phyloP scores from a whole-genome alignment of 139 green algal species.

The Mychonastes homosphaera region DNA sequence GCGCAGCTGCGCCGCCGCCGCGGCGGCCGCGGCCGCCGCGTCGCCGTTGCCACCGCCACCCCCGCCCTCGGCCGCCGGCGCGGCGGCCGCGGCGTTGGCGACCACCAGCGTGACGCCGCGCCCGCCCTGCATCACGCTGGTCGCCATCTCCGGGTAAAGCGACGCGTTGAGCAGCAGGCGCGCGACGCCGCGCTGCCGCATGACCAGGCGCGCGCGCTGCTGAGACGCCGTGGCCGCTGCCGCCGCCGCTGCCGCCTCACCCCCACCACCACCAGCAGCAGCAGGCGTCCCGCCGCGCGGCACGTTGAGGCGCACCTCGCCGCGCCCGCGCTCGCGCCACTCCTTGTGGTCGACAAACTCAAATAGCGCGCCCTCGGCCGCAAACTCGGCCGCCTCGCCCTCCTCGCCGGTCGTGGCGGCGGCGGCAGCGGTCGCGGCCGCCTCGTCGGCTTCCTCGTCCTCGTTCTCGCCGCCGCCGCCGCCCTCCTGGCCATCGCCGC shows the following conservation, averaged over 20 bases:
- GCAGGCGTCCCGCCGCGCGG: slow-evolving; percentile 13
- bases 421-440: too few species aligned
- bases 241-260: not conserved
- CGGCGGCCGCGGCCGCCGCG: not conserved
- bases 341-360: slow-evolving; percentile 57
- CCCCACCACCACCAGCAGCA: slow-evolving; percentile 1
- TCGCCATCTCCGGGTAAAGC: slow-evolving; percentile 63
- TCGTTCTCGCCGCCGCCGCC: slow-evolving; percentile 15
- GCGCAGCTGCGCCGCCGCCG: not conserved
- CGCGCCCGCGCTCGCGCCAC: slow-evolving; percentile 79
- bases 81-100: slow-evolving; percentile 44
- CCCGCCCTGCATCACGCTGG: slow-evolving; percentile 60
- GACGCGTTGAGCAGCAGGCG: slow-evolving; percentile 84
- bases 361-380: slow-evolving; percentile 63
- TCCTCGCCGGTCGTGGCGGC: slow-evolving; percentile 79
- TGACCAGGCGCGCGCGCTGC: slow-evolving; percentile 66
- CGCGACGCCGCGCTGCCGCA: slow-evolving; percentile 76
- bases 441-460: slow-evolving; percentile 25
- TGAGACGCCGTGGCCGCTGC: not conserved
- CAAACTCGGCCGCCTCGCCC: slow-evolving; percentile 46
- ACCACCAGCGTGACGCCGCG: slow-evolving; percentile 68
- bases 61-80: slow-evolving; percentile 3
- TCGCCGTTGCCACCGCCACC: not conserved
- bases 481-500: slow-evolving; percentile 1
- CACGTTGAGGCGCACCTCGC: slow-evolving; percentile 73